Evolutionary conservation across 1,284 basidiomycete species (phyloP).

Genomic region (Kwoniella shivajii): DNA sequence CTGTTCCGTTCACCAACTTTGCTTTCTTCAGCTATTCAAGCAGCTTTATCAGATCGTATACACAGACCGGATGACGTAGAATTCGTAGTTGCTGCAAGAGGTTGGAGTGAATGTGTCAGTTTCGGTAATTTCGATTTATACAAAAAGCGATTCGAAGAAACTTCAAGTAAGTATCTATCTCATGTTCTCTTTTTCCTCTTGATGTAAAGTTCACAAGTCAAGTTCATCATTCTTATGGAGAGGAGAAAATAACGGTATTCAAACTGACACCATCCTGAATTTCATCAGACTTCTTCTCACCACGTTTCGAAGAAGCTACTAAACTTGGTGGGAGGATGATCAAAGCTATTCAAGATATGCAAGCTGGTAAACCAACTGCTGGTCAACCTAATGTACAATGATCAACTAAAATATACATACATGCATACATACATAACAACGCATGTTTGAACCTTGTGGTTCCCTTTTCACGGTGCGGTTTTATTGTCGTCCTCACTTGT

Average conservation of each 20-base stretch:
- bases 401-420: no score
- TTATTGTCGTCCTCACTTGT: no score
- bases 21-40: slow-evolving; percentile 71
- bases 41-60: slow-evolving; percentile 75
- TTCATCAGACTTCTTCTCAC: slow-evolving; percentile 71
- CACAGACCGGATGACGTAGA: slow-evolving; percentile 89
- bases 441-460: no score
- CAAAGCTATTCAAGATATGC: slow-evolving; percentile 65
- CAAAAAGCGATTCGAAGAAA: slow-evolving; percentile 76
- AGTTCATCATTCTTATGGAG: neutral
- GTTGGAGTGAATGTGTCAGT: slow-evolving; percentile 92
- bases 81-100: slow-evolving; percentile 91
- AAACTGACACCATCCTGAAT: neutral
- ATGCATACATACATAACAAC: no score
- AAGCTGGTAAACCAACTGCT: slow-evolving; percentile 1
- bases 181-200: neutral
- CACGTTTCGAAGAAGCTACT: slow-evolving; percentile 82
- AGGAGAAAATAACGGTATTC: neutral
- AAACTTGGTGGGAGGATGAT: slow-evolving; percentile 87
- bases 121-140: slow-evolving; percentile 94
- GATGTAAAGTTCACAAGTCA: neutral
- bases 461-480: no score
- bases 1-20: slow-evolving; percentile 73
- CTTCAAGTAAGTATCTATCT: slow-evolving; percentile 59
- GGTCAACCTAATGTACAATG: slow-evolving; percentile 1